Evolutionary conservation across 192 early-diverging fungal species (phyloP).

Genomic region (Spinellus fusiger): DNA sequence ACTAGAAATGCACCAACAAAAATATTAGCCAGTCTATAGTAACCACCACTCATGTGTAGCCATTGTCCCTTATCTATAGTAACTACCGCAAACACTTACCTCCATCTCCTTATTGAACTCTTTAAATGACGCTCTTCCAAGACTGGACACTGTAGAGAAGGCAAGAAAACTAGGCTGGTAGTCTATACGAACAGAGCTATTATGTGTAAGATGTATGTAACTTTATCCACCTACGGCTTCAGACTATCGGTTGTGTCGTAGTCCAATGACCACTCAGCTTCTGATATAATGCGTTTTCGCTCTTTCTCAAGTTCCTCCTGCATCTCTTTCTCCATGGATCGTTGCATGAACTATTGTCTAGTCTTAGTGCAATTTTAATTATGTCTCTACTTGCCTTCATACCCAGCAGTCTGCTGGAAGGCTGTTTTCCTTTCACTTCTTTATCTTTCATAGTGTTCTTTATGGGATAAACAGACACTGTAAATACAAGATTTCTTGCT

Average conservation of each 20-base stretch:
- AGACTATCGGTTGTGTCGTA: not conserved
- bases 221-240: slow-evolving; percentile 7
- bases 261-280: slow-evolving; percentile 15
- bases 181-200: slow-evolving; percentile 11
- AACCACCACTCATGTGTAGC: not conserved
- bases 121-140: slow-evolving; percentile 13
- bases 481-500: no score
- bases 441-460: not conserved
- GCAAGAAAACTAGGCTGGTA: slow-evolving; percentile 10
- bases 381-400: slow-evolving; percentile 11
- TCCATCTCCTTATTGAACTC: slow-evolving; percentile 10
- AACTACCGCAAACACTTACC: not conserved
- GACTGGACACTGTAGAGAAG: not conserved
- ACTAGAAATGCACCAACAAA: not conserved
- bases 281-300: slow-evolving; percentile 12
- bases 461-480: no score
- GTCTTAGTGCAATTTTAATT: not conserved
- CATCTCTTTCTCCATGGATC: slow-evolving; percentile 15
- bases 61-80: no score
- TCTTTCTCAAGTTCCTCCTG: slow-evolving; percentile 16
- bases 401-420: slow-evolving; percentile 6
- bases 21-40: not conserved
- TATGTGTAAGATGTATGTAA: not conserved
- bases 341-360: slow-evolving; percentile 13
- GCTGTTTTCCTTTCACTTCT: slow-evolving; percentile 3